Percentiles rank a stretch among this genome's conserved stretches.
Conservation (phyloP, 441 rosid genomes). For the Adansonia madagascariensis region DNA sequence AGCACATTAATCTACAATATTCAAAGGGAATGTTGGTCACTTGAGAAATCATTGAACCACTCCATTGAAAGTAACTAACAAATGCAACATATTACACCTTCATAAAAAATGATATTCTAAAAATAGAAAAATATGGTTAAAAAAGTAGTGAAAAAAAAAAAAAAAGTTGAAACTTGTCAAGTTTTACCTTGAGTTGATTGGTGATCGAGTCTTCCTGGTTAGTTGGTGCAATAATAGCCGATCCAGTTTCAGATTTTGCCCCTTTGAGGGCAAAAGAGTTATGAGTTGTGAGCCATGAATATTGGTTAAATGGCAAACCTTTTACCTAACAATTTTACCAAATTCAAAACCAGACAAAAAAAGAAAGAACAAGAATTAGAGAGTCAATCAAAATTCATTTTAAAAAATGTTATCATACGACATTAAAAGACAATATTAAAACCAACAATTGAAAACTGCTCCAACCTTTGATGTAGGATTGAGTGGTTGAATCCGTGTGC, state of each 20-base stretch:
- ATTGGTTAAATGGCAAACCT: constrained; percentile 81
- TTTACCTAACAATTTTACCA: constrained; percentile 61
- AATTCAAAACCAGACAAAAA: constrained; percentile 24
- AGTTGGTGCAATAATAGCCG: constrained; percentile 49
- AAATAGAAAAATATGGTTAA: background rate
- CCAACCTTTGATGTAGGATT: constrained; percentile 73
- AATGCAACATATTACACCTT: background rate
- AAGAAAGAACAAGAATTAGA: background rate
- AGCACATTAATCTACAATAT: background rate
- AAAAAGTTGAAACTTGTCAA: background rate
- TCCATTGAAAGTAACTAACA: background rate
- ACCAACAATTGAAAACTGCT: too few relatives aligned
- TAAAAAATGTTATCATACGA: background rate
- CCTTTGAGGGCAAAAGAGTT: constrained; percentile 68
- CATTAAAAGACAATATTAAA: background rate
- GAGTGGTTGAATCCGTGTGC: constrained; percentile 63
- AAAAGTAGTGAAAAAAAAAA: background rate
- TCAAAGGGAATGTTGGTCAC: background rate
- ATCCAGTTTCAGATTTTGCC: constrained; percentile 52
- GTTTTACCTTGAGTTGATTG: constrained; percentile 70
- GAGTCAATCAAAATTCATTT: too few relatives aligned
- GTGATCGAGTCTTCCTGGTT: constrained; percentile 91
- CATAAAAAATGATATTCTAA: background rate
- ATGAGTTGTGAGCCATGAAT: constrained; percentile 91
- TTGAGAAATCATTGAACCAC: background rate